These are phyloP conservation scores for Cladosporium sphaerospermum DNA, from an alignment of 2,329 filamentous ascomycete genomes.

Conservation along the genomic window DNA sequence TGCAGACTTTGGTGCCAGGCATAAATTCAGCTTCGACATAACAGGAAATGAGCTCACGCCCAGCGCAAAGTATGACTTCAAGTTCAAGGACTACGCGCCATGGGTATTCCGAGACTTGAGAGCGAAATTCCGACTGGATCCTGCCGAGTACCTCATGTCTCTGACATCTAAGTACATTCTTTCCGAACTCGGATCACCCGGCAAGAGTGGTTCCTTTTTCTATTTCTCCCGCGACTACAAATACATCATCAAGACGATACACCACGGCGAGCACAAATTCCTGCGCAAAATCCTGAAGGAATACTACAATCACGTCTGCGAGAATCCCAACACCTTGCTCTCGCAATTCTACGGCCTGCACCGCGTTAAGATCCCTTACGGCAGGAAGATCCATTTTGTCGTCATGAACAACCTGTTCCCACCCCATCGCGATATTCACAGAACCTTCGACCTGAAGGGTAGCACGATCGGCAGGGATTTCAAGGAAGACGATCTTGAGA, in stretches of 20 bases:
- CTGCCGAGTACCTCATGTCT: slow-evolving; percentile 96
- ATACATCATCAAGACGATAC: slow-evolving; percentile 99
- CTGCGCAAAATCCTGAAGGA: slow-evolving; percentile 77
- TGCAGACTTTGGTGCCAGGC: slow-evolving; percentile 85
- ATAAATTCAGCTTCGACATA: slow-evolving; percentile 99
- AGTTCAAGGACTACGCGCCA: slow-evolving; percentile 99
- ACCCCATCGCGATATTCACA: slow-evolving; percentile 92
- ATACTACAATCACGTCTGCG: slow-evolving; percentile 86
- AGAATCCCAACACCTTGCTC: slow-evolving; percentile 92
- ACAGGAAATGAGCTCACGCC: slow-evolving; percentile 96
- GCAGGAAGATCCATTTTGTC: slow-evolving; percentile 97
- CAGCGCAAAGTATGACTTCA: slow-evolving; percentile 99
- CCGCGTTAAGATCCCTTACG: slow-evolving; percentile 96
- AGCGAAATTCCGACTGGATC: slow-evolving; percentile 81
- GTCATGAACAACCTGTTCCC: slow-evolving; percentile 99
- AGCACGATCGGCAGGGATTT: slow-evolving; percentile 92
- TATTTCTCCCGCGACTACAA: slow-evolving; percentile 99
- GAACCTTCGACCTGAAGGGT: slow-evolving; percentile 94
- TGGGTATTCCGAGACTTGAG: slow-evolving; percentile 97
- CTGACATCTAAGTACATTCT: slow-evolving; percentile 97
- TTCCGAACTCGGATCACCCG: slow-evolving; percentile 91
- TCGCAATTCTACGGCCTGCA: slow-evolving; percentile 98
- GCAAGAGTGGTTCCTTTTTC: slow-evolving; percentile 98
- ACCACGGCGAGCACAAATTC: slow-evolving; percentile 88
- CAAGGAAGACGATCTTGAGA: slow-evolving; percentile 76